phyloP scores from a whole-genome alignment of 352 stramenopile genomes.

The Pythium dissotocum region DNA sequence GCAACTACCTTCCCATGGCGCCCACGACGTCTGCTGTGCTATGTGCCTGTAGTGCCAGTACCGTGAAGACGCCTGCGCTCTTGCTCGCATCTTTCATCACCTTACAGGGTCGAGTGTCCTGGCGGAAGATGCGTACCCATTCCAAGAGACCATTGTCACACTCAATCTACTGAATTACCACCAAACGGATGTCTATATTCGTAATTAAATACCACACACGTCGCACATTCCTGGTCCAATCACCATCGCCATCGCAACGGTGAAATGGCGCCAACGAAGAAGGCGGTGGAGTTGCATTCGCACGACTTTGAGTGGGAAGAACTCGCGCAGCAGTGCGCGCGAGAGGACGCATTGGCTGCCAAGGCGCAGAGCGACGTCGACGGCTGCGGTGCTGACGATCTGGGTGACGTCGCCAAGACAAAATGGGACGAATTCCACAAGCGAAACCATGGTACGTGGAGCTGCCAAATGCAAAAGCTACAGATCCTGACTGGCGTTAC shows the following conservation, averaged over 20 bases:
- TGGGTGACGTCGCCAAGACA: conserved; percentile 55
- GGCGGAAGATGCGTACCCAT: no score
- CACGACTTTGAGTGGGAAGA: conserved; percentile 81
- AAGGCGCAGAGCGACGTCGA: background rate
- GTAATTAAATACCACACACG: background rate
- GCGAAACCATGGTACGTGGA: conserved; percentile 60
- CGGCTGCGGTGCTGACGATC: conserved; percentile 24
- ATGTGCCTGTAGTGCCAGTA: no score
- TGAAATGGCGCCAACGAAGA: conserved; percentile 17
- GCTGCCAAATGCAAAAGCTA: background rate
- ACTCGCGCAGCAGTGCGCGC: conserved; percentile 48
- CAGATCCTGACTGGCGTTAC: background rate
- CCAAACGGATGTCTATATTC: background rate
- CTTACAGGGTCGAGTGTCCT: no score
- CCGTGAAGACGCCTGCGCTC: no score
- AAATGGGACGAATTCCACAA: conserved; percentile 81
- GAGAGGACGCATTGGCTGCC: background rate
- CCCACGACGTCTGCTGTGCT: no score
- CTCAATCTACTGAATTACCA: background rate
- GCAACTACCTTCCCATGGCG: no score
- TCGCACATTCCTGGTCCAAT: background rate
- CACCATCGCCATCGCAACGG: background rate
- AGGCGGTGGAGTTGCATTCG: conserved; percentile 65
- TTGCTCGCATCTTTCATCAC: no score
- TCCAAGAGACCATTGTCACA: no score